Evolutionary conservation across 2,329 filamentous ascomycete genomes (phyloP).

Genomic region (Sclerotinia glacialis): DNA sequence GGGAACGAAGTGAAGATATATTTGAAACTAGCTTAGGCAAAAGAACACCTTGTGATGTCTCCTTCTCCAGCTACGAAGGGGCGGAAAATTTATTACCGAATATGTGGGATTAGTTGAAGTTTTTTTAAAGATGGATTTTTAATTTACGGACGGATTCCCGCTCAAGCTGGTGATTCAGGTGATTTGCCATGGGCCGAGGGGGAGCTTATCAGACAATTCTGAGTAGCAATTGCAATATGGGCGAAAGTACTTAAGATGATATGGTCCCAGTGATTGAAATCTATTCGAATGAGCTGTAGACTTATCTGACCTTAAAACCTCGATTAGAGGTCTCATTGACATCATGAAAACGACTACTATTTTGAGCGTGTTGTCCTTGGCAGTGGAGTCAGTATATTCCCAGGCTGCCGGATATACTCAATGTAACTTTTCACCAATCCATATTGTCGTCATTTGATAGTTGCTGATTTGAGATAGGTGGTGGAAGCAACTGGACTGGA

Average conservation of each 20-base stretch:
- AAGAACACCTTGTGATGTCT: background rate
- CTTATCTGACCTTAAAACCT: background rate
- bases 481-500: constrained; percentile 16
- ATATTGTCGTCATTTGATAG: background rate
- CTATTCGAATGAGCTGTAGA: background rate
- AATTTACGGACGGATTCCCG: background rate
- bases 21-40: no score
- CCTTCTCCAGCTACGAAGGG: background rate
- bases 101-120: background rate
- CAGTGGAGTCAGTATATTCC: constrained; percentile 20
- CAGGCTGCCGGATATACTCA: constrained; percentile 16
- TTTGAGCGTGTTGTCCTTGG: constrained; percentile 10
- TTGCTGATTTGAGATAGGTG: constrained; percentile 15
- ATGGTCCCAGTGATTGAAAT: background rate
- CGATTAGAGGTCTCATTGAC: background rate
- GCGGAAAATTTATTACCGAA: constrained; percentile 14
- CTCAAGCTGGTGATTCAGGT: background rate
- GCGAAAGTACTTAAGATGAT: constrained; percentile 15
- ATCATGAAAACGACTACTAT: constrained; percentile 11
- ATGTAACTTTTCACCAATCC: constrained; percentile 14
- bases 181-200: constrained; percentile 2
- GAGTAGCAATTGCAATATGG: background rate
- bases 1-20: no score
- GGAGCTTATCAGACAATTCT: background rate
- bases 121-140: background rate